phyloP scores from a whole-genome alignment of 371 early-diverging fungal species.

The Haplosporangium sp. region DNA sequence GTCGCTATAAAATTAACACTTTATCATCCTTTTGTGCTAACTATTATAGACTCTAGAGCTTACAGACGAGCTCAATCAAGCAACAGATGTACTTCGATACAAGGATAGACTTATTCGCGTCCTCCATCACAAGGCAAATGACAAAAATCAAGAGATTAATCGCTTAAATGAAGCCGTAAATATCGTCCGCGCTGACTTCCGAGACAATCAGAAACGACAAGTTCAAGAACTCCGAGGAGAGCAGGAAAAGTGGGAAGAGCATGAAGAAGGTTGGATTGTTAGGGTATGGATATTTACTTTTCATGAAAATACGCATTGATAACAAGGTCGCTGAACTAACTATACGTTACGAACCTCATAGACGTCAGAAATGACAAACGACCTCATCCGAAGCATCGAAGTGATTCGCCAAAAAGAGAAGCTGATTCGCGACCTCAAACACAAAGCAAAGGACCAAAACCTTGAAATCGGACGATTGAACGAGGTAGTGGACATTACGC shows the following conservation, averaged over 20 bases:
- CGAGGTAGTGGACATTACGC: background rate
- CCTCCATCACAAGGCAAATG: background rate
- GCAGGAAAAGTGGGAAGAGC: too few species aligned
- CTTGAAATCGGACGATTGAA: slow-evolving; percentile 1
- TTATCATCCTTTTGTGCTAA: background rate
- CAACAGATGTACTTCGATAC: background rate
- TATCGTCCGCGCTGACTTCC: background rate
- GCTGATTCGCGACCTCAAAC: background rate
- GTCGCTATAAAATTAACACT: too few species aligned
- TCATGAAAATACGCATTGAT: too few species aligned
- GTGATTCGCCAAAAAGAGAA: background rate
- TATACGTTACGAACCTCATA: too few species aligned
- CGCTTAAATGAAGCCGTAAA: slow-evolving; percentile 1
- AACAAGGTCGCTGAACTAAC: too few species aligned
- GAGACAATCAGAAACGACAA: slow-evolving; percentile 17
- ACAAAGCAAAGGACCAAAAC: background rate
- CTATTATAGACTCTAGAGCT: background rate
- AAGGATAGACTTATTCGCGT: background rate
- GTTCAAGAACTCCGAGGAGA: too few species aligned
- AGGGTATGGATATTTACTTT: too few species aligned
- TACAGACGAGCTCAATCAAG: background rate
- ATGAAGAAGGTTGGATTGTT: too few species aligned
- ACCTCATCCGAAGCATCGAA: slow-evolving; percentile 6
- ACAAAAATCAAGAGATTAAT: background rate
- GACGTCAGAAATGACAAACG: slow-evolving; percentile 10